Percentiles rank a stretch among this genome's conserved stretches.
phyloP scores from a whole-genome alignment of 257 asterid species.

The Marsdenia floribunda region DNA sequence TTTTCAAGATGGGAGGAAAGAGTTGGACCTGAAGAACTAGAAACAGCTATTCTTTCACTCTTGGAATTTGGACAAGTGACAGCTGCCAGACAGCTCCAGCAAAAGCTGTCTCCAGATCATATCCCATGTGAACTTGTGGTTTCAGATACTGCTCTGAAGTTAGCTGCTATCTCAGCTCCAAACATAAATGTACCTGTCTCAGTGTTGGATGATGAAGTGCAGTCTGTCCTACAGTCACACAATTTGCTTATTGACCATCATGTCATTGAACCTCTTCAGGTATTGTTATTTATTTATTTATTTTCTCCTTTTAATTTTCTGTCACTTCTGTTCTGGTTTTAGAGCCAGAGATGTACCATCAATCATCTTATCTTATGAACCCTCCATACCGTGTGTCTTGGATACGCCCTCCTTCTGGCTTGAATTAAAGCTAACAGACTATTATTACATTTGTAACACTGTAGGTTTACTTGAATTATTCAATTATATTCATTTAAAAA shows the following conservation, averaged over 20 bases:
- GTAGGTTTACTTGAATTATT: background rate
- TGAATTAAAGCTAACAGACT: background rate
- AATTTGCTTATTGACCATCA: constrained; percentile 43
- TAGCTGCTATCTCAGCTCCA: constrained; percentile 79
- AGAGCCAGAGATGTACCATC: background rate
- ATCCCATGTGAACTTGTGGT: constrained; percentile 66
- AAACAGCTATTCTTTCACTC: constrained; percentile 90
- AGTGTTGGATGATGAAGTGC: constrained; percentile 55
- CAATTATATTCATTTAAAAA: background rate
- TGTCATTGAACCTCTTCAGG: constrained; percentile 83
- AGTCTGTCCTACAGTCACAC: constrained; percentile 44
- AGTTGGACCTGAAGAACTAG: constrained; percentile 82
- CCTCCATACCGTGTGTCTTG: background rate
- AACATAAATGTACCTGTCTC: constrained; percentile 40
- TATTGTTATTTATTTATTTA: constrained; percentile 22
- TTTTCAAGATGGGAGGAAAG: constrained; percentile 91
- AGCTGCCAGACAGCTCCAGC: constrained; percentile 91
- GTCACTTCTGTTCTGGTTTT: constrained; percentile 5
- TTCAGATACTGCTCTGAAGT: constrained; percentile 72
- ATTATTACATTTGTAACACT: background rate
- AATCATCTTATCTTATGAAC: background rate
- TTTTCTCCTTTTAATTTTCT: constrained; percentile 4
- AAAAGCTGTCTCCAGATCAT: constrained; percentile 76
- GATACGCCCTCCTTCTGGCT: background rate
- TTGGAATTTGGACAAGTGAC: constrained; percentile 88